phyloP scores from a whole-genome alignment of 495 filamentous ascomycete genomes.

The Cairneyella variabilis region DNA sequence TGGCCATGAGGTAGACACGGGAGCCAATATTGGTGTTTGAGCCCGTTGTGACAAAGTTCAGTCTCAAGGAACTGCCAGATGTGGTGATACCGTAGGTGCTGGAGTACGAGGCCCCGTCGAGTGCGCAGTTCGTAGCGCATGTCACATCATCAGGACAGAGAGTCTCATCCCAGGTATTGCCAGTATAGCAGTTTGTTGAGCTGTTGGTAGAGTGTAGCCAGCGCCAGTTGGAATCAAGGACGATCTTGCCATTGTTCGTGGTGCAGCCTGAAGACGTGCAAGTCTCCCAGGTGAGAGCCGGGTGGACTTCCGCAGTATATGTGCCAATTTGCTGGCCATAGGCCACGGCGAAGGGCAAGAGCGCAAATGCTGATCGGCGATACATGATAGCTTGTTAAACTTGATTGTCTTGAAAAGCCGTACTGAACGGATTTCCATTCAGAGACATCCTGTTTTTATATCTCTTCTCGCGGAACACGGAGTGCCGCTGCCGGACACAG shows the following conservation, averaged over 20 bases:
- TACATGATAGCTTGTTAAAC: neutral
- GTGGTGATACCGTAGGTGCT: constrained; percentile 55
- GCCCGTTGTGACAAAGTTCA: constrained; percentile 50
- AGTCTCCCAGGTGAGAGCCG: constrained; percentile 50
- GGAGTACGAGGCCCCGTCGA: constrained; percentile 58
- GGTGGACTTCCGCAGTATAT: constrained; percentile 54
- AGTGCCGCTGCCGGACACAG: too few species aligned
- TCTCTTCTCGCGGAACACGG: too few species aligned
- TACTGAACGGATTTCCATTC: neutral
- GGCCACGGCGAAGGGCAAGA: neutral
- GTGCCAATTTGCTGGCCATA: constrained; percentile 46
- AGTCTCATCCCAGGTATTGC: constrained; percentile 51
- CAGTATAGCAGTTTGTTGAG: constrained; percentile 65
- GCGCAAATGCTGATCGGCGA: neutral
- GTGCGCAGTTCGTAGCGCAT: constrained; percentile 56
- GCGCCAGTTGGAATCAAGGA: constrained; percentile 65
- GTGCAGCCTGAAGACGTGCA: constrained; percentile 52
- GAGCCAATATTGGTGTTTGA: constrained; percentile 47
- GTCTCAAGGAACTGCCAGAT: constrained; percentile 45
- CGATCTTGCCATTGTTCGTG: constrained; percentile 45
- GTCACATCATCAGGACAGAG: constrained; percentile 50
- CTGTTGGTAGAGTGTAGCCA: constrained; percentile 50
- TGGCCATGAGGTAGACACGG: constrained; percentile 56
- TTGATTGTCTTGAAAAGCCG: neutral
- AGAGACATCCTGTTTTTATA: neutral